Conservation (phyloP, 2,329 filamentous ascomycete species). For the Microcyclosporella mali region DNA sequence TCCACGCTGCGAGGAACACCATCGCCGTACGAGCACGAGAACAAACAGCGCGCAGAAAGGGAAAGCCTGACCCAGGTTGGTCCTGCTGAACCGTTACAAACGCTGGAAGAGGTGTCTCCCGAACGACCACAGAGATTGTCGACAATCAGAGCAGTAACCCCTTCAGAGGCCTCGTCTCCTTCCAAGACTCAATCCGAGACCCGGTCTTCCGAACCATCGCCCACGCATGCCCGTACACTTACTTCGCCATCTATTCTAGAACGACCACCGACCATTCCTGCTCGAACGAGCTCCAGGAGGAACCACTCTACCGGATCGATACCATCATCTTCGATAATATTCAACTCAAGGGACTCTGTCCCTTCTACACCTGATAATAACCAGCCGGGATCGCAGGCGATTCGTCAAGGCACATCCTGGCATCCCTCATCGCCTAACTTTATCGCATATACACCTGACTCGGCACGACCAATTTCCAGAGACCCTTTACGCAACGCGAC, state of each 20-base stretch:
- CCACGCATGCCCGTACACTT: constrained; percentile 7
- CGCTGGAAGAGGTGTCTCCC: constrained; percentile 26
- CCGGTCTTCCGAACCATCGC: constrained; percentile 11
- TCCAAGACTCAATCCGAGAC: constrained; percentile 13
- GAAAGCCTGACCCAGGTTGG: constrained; percentile 11
- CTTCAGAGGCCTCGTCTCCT: constrained; percentile 17
- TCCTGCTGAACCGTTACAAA: constrained; percentile 22
- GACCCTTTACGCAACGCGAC: constrained; percentile 12
- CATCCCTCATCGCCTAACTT: constrained; percentile 27
- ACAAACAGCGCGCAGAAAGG: constrained; percentile 15
- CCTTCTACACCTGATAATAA: constrained; percentile 6
- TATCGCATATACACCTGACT: constrained; percentile 22
- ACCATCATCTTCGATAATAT: constrained; percentile 10
- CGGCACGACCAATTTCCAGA: constrained; percentile 11
- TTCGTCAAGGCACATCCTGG: constrained; percentile 16
- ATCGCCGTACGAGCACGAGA: constrained; percentile 24
- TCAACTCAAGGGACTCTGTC: constrained; percentile 13
- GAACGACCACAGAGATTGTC: constrained; percentile 17
- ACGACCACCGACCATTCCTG: constrained; percentile 9
- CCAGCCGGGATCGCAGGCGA: constrained; percentile 15
- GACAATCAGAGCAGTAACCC: constrained; percentile 17
- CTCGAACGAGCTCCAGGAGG: constrained; percentile 11
- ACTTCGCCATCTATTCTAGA: constrained; percentile 12
- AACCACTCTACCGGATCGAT: constrained; percentile 15
- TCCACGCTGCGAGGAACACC: constrained; percentile 28